A percentile compares a stretch with the other conserved stretches of the same genome.
These are phyloP conservation scores for Hygrocybe punicea DNA, from an alignment of 768 basidiomycete genomes.

Conservation along the genomic window DNA sequence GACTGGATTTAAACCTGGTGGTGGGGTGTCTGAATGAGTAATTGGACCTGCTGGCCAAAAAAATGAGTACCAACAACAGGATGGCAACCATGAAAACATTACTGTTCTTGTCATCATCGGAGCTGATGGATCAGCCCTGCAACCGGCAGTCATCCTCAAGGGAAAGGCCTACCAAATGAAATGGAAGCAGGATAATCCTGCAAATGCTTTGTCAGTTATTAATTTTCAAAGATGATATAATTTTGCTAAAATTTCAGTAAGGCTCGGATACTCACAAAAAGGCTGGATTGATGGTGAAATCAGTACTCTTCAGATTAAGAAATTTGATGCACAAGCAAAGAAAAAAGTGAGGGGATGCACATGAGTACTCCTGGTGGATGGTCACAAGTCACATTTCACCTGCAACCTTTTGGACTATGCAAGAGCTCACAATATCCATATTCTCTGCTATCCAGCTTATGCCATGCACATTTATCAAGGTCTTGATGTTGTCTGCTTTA, in stretches of 20 bases:
- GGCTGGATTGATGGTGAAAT: background rate
- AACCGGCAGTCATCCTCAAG: slow-evolving; percentile 42
- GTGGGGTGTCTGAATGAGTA: slow-evolving; percentile 24
- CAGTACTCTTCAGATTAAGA: slow-evolving; percentile 22
- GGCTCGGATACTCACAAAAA: slow-evolving; percentile 3
- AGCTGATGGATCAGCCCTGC: slow-evolving; percentile 35
- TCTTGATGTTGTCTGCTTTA: slow-evolving; percentile 18
- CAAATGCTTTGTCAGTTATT: slow-evolving; percentile 36
- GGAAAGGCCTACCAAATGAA: slow-evolving; percentile 33
- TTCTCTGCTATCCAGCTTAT: slow-evolving; percentile 33
- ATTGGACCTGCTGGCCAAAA: slow-evolving; percentile 23
- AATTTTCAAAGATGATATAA: background rate
- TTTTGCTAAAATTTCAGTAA: background rate
- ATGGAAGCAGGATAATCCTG: slow-evolving; percentile 42
- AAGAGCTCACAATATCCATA: slow-evolving; percentile 24
- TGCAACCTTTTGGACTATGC: slow-evolving; percentile 27
- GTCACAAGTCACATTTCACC: slow-evolving; percentile 38
- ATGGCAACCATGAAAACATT: slow-evolving; percentile 31
- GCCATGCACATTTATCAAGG: slow-evolving; percentile 23
- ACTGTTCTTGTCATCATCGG: slow-evolving; percentile 39
- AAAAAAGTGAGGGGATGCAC: slow-evolving; percentile 17
- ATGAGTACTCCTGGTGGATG: slow-evolving; percentile 36
- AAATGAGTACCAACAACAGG: slow-evolving; percentile 29
- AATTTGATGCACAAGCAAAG: slow-evolving; percentile 25
- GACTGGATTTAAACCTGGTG: slow-evolving; percentile 27